Evolutionary conservation across 2,329 filamentous ascomycete species (phyloP), one percentile per base, ranked within the genome.

Genomic region (Monilinia aucupariae): DNA sequence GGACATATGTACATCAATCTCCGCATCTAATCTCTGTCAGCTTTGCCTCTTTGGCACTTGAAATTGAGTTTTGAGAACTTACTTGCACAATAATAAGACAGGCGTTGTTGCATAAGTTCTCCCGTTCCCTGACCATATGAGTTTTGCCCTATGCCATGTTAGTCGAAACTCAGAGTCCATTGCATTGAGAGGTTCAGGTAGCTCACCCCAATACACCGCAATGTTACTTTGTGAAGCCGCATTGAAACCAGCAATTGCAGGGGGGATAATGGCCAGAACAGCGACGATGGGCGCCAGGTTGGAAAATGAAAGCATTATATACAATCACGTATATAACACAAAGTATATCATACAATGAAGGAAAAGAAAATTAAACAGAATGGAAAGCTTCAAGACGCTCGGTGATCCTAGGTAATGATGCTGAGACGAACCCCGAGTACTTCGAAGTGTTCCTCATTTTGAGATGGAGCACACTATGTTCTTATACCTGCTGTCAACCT

Each of bases 121-220:
- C 79, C 79, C 22, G 70, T 74, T 4, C 76, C 76, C 64, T 79
- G 76, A 12, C 77, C 75, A 66, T 77, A 79, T 0, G 85, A 89
- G 72, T 89, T 89, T 71, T 89, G 86, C 5, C 81, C 72, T 76
- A 61, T 41, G 60, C 59, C 78, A 41, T 55, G 45, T 70, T 13
- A 67, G 34, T 22, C 20, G 17, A 15, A 43, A 9, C 39, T n/a
- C 51, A 45, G 61, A 61, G 17, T 50, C 17, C 3, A 49, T 30
- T 3, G n/a, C 13, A 39, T 17, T 12, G 22, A n/a, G 25, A 37
- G 4, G 34, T 39, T 15, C 15, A 54, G 5, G 15, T 15, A 32
- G 37, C 74, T 69, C 74, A 77, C 85, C 87, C 86, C 86, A 90
- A 73, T 90, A 90, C 1, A 88, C 78, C 32, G 82, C 85, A 61